Evolutionary conservation across 257 asterid genomes (phyloP).

Genomic region (Gentiana dahurica): DNA sequence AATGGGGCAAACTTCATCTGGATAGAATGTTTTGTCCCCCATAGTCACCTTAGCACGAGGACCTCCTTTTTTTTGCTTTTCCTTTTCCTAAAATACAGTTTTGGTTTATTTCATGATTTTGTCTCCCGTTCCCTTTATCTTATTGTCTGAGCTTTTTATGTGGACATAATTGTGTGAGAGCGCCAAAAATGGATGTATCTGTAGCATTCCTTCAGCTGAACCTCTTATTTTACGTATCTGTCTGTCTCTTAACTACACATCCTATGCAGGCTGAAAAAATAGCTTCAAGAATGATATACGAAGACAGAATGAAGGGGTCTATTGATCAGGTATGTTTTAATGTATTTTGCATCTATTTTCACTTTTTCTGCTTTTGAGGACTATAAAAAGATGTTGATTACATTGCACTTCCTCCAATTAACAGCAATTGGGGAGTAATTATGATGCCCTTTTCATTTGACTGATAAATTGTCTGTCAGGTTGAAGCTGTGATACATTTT

Average conservation of each 20-base stretch:
- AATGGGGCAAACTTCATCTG: no score
- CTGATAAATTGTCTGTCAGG: conserved; percentile 25
- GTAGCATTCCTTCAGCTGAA: no score
- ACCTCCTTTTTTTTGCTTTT: neutral
- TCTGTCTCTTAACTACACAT: neutral
- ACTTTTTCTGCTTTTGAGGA: neutral
- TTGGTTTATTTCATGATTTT: neutral
- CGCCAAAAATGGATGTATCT: no score
- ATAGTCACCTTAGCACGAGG: no score
- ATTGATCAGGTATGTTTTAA: conserved; percentile 72
- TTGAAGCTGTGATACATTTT: conserved; percentile 91
- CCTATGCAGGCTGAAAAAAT: conserved; percentile 84
- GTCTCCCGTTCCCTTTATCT: no score
- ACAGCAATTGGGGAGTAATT: no score
- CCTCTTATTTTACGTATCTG: neutral
- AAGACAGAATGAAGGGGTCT: conserved; percentile 97
- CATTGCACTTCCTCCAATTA: neutral
- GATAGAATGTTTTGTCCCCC: no score
- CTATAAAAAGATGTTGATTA: neutral
- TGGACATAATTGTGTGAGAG: no score
- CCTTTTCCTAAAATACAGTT: neutral
- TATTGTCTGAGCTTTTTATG: no score
- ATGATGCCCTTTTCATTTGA: conserved; percentile 1
- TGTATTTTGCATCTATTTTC: neutral
- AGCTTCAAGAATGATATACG: conserved; percentile 93